A percentile compares a stretch with the other conserved stretches of the same genome.
Evolutionary conservation across 2,329 filamentous ascomycete genomes (phyloP).

Genomic region (Colletotrichum spinosum): DNA sequence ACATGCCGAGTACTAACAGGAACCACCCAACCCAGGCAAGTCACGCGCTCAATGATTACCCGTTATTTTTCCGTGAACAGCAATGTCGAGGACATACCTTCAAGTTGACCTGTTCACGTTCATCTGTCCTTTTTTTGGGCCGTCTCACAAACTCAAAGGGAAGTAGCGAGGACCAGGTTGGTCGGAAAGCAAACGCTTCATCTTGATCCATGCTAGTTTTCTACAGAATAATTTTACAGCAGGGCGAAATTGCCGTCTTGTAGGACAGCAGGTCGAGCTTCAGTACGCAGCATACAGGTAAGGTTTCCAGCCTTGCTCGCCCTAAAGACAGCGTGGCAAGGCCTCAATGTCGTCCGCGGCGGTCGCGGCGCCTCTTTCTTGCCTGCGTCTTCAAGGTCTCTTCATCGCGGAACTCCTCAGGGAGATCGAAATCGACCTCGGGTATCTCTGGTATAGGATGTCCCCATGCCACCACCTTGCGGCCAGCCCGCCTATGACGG

Average conservation of each 20-base stretch:
- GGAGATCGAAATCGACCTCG: constrained; percentile 80
- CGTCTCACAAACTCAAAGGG: too few species aligned
- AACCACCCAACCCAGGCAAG: too few species aligned
- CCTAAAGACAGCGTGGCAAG: background rate
- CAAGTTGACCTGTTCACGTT: too few species aligned
- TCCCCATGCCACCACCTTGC: constrained; percentile 84
- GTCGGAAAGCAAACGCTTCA: constrained; percentile 31
- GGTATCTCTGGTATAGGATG: constrained; percentile 79
- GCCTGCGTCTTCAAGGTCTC: constrained; percentile 69
- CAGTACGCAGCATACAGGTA: background rate
- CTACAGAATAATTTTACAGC: constrained; percentile 35
- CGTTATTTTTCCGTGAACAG: too few species aligned
- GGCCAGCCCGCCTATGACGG: constrained; percentile 74
- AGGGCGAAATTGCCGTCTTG: constrained; percentile 18
- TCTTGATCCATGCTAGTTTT: constrained; percentile 28
- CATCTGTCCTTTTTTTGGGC: background rate
- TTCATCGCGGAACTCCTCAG: constrained; percentile 70
- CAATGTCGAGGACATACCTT: too few species aligned
- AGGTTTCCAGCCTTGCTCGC: too few species aligned
- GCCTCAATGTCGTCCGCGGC: constrained; percentile 59
- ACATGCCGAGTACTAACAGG: too few species aligned
- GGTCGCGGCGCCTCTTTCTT: constrained; percentile 71
- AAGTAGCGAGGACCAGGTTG: background rate
- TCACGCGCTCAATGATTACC: too few species aligned
- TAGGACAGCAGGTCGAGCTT: constrained; percentile 7